These are phyloP conservation scores for Pythium plurisporium DNA, from an alignment of 352 stramenopile genomes.

Conservation along the genomic window DNA sequence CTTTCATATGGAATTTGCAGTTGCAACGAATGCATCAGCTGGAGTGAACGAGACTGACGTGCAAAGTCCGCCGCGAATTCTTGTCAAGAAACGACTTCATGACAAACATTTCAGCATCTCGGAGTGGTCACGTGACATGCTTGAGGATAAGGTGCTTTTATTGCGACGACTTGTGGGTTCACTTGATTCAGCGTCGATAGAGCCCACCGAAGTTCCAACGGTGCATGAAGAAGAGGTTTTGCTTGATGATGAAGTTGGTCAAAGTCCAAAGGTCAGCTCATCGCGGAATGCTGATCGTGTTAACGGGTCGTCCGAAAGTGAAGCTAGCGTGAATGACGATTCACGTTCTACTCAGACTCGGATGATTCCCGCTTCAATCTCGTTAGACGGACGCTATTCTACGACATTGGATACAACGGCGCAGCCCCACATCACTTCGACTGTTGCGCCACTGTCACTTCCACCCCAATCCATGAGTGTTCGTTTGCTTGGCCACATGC, in stretches of 20 bases:
- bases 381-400: constrained; percentile 16
- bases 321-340: constrained; percentile 12
- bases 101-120: constrained; percentile 36
- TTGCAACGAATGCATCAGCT: neutral
- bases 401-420: constrained; percentile 14
- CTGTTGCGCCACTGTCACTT: constrained; percentile 9
- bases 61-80: constrained; percentile 1
- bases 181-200: constrained; percentile 15
- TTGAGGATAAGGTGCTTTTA: constrained; percentile 44
- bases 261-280: constrained; percentile 7
- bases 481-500: constrained; percentile 29
- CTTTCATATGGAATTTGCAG: constrained; percentile 34
- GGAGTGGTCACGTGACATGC: constrained; percentile 35
- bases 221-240: neutral
- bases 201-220: neutral
- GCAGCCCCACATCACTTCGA: constrained; percentile 2
- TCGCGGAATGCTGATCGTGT: constrained; percentile 8
- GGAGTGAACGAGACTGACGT: neutral
- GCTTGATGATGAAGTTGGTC: neutral
- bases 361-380: constrained; percentile 16
- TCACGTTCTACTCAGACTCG: constrained; percentile 16
- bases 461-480: constrained; percentile 12
- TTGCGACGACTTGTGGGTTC: constrained; percentile 45
- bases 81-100: constrained; percentile 49
- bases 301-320: constrained; percentile 3